Percentiles rank a stretch among this genome's conserved stretches.
These are phyloP conservation scores for Cydonia oblonga DNA, from an alignment of 331 rosid genomes.

Conservation along the genomic window DNA sequence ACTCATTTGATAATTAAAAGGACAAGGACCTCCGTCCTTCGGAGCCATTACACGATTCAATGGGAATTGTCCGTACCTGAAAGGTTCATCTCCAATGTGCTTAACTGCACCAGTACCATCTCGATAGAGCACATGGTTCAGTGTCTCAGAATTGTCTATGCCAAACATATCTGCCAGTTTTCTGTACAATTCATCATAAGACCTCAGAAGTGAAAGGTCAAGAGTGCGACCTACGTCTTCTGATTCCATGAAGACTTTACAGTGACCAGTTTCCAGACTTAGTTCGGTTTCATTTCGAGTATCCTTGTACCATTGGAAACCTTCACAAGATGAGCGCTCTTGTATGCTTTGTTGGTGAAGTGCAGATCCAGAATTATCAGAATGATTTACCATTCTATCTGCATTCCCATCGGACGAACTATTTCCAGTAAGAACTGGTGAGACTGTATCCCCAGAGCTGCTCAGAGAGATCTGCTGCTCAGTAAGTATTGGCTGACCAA, in stretches of 20 bases:
- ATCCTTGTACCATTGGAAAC: slow-evolving; percentile 42
- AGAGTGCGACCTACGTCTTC: slow-evolving; percentile 67
- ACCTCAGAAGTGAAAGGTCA: slow-evolving; percentile 51
- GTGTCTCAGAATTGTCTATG: slow-evolving; percentile 50
- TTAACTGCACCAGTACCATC: slow-evolving; percentile 54
- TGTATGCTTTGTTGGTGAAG: slow-evolving; percentile 22
- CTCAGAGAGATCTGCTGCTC: slow-evolving; percentile 65
- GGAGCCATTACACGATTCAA: background rate
- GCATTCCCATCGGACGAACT: slow-evolving; percentile 61
- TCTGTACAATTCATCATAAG: slow-evolving; percentile 48
- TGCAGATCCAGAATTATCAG: slow-evolving; percentile 47
- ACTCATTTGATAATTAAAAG: background rate
- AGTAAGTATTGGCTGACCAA: slow-evolving; percentile 63
- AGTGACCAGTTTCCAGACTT: slow-evolving; percentile 52
- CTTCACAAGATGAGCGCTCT: slow-evolving; percentile 41
- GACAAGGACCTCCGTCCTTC: background rate
- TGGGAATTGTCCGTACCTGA: slow-evolving; percentile 33
- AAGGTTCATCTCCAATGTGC: slow-evolving; percentile 66
- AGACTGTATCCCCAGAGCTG: slow-evolving; percentile 56
- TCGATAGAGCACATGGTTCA: slow-evolving; percentile 48
- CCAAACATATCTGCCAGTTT: slow-evolving; percentile 72
- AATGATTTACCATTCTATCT: slow-evolving; percentile 29
- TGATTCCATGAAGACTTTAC: slow-evolving; percentile 67
- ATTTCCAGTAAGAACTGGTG: slow-evolving; percentile 50
- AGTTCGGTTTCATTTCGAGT: slow-evolving; percentile 35